Percentiles rank a stretch among this genome's conserved stretches.
Conservation (phyloP, 345 rosid genomes). For the Viola odorata region DNA sequence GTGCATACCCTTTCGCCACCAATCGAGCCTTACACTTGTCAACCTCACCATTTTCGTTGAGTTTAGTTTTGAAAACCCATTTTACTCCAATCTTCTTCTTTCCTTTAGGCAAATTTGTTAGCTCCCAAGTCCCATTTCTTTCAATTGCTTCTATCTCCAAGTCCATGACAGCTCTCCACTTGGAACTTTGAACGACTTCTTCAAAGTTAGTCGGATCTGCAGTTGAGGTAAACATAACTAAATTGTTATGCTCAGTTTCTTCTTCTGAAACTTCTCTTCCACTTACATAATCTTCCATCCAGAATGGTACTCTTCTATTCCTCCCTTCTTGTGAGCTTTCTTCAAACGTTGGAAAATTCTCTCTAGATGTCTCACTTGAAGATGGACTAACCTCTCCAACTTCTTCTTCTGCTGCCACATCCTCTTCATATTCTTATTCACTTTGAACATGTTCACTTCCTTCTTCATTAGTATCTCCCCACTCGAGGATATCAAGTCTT, state of each 20-base stretch:
- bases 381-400: too few relatives aligned
- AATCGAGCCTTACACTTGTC: background rate
- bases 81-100: too few relatives aligned
- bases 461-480: too few relatives aligned
- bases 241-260: conserved; percentile 1
- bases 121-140: background rate
- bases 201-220: background rate
- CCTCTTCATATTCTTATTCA: too few relatives aligned
- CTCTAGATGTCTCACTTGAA: too few relatives aligned
- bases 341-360: background rate
- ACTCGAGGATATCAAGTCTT: too few relatives aligned
- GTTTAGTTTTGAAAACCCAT: conserved; percentile 7
- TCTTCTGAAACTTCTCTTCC: background rate
- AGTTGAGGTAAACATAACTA: conserved; percentile 4
- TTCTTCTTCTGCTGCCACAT: too few relatives aligned
- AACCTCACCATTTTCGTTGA: conserved; percentile 2
- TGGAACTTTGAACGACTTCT: background rate
- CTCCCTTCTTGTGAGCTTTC: background rate
- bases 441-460: too few relatives aligned
- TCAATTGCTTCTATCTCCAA: background rate
- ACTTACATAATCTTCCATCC: too few relatives aligned
- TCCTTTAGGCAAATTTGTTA: background rate
- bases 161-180: conserved; percentile 2
- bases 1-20: background rate
- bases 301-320: background rate